These are phyloP conservation scores for Colletotrichum eleusines DNA, from an alignment of 2,329 filamentous ascomycete genomes.

Conservation along the genomic window DNA sequence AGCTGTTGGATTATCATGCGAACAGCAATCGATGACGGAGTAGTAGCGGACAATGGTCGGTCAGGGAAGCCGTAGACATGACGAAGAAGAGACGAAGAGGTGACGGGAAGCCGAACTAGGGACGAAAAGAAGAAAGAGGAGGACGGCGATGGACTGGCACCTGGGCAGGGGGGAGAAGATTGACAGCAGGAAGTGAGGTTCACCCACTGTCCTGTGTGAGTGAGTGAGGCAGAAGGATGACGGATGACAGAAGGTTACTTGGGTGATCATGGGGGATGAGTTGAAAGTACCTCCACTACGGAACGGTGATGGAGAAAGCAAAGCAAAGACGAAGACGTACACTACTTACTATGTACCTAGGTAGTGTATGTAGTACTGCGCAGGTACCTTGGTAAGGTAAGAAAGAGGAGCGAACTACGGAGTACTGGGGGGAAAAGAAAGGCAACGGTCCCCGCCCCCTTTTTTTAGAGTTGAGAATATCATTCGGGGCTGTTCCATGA, in stretches of 20 bases:
- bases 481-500: constrained; percentile 14
- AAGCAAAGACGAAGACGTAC: background rate
- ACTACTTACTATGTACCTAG: too few species aligned
- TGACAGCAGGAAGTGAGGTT: background rate
- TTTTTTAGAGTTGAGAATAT: constrained; percentile 12
- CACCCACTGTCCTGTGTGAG: background rate
- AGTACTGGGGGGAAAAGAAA: background rate
- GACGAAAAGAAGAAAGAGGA: constrained; percentile 34
- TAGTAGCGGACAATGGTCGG: constrained; percentile 20
- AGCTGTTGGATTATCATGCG: constrained; percentile 3
- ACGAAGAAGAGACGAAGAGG: constrained; percentile 35
- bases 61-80: constrained; percentile 24
- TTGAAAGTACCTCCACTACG: too few species aligned
- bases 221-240: constrained; percentile 2
- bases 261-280: too few species aligned
- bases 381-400: too few species aligned
- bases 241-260: constrained; percentile 5
- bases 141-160: background rate
- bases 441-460: too few species aligned
- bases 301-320: background rate
- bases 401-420: background rate
- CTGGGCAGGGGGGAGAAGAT: background rate
- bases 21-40: constrained; percentile 26
- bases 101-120: constrained; percentile 10
- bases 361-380: too few species aligned